phyloP scores from a whole-genome alignment of 257 asterid genomes.

The Ballota nigra region DNA sequence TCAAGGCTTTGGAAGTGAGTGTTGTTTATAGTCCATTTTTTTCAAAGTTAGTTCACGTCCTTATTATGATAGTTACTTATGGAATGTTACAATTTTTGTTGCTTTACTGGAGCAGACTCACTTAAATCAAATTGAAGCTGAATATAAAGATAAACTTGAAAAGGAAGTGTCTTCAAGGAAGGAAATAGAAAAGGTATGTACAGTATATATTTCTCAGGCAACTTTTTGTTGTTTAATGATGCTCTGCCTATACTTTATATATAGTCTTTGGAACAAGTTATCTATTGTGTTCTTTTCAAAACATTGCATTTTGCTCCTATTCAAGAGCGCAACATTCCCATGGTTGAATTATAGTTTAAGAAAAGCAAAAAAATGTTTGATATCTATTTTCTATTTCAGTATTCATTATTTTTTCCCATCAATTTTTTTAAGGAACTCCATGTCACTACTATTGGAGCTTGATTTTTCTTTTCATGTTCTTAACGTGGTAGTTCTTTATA shows the following conservation, averaged over 20 bases:
- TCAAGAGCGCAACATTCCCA: not conserved
- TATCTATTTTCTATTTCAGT: not conserved
- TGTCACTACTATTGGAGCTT: not conserved
- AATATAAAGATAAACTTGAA: conserved; percentile 72
- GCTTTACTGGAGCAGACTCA: conserved; percentile 52
- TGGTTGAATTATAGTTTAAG: not conserved
- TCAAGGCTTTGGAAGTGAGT: conserved; percentile 91
- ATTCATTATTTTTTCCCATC: not conserved
- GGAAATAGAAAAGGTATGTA: conserved; percentile 62
- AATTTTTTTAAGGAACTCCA: not conserved
- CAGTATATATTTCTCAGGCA: conserved; percentile 1
- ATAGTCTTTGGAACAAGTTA: not conserved
- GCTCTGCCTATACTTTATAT: not conserved
- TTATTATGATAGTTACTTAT: not conserved
- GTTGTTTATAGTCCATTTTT: conserved; percentile 5
- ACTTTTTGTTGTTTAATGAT: conserved; percentile 6
- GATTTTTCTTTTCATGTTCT: not conserved
- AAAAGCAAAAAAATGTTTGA: not conserved
- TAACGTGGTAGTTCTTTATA: not conserved
- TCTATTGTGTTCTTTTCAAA: not conserved
- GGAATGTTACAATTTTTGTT: conserved; percentile 18
- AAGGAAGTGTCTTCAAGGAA: conserved; percentile 62
- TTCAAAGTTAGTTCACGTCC: not conserved
- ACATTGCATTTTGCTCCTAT: conserved; percentile 1
- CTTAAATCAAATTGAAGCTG: conserved; percentile 67